Evolutionary conservation across 371 early-diverging fungal genomes (phyloP), one percentile per base, ranked within the genome.

Genomic region (Apophysomyces ossiformis): DNA sequence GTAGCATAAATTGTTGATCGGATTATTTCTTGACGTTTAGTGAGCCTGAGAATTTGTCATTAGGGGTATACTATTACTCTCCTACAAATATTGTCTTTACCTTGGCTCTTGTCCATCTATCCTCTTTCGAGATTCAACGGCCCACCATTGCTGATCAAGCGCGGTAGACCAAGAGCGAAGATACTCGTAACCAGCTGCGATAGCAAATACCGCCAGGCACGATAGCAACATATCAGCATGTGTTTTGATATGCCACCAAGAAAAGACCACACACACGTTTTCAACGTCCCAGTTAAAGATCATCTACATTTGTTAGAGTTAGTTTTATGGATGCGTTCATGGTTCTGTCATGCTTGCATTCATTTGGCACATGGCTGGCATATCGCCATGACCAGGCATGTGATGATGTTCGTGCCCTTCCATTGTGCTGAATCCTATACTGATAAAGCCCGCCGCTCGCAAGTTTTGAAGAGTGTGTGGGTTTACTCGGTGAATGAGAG

Each of bases 241-340:
- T 6, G 82, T 79, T 63, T 86, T 78, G 64, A 92, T 85, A 62
- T 87, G 89, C 93, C 92, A 92, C 76, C 87, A 91, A 63, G 83
- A 79, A 67, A 91, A 90, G 35, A 93, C 83, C 7, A 93, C 82
- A 58, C 94, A 93, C 2, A 91, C 85, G 74, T 92, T 85, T 64
- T 90, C 72, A 4, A 86, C 83, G 66, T 87, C 79, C 93, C 93
- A 93, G 73, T 92, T 93, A 71, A 92, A 88, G 5, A 89, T 65
- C 94, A 93, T 93, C 88, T 91, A 79, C 57, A 26, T 2, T 21
- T 15, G 61, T 16, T 54, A 32, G 37, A 18, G 26, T 35, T 32
- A 12, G 21, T 58, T 15, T 8, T 35, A 18, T 37, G 1, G 12
- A 37, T 21, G 5, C 37, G 37, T 13, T n/a, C 26, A 58, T 6